Percentiles rank a stretch among this genome's conserved stretches.
These are phyloP conservation scores for Stipa capillata DNA, from an alignment of 176 grass and related monocot species.

Conservation along the genomic window DNA sequence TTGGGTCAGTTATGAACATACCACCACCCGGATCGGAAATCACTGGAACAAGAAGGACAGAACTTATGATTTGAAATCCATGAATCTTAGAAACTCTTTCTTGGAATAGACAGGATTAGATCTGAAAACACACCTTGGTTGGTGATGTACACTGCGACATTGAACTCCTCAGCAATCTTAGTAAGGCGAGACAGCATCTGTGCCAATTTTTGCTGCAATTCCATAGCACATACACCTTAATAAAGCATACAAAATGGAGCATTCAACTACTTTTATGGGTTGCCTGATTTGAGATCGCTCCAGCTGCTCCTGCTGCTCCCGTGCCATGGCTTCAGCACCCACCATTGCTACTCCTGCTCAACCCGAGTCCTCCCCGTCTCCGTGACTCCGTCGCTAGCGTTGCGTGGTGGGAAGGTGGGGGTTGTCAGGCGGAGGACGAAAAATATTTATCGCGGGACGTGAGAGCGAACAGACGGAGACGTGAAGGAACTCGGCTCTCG, in stretches of 20 bases:
- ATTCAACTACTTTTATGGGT: neutral
- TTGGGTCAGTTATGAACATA: constrained; percentile 83
- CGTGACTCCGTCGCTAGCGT: neutral
- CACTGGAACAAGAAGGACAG: constrained; percentile 37
- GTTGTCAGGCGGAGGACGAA: neutral
- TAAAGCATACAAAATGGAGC: constrained; percentile 1
- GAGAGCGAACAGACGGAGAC: neutral
- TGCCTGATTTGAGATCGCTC: neutral
- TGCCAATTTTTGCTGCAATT: constrained; percentile 82
- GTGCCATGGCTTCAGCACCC: neutral
- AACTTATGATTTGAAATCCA: neutral
- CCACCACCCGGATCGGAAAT: constrained; percentile 81
- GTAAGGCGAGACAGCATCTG: constrained; percentile 86
- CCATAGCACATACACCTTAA: neutral
- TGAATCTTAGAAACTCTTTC: neutral
- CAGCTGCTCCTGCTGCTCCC: constrained; percentile 4
- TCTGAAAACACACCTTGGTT: constrained; percentile 57
- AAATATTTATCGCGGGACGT: neutral
- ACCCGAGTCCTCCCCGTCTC: too few relatives aligned
- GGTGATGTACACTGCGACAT: constrained; percentile 94
- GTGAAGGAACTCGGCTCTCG: neutral
- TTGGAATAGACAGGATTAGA: neutral
- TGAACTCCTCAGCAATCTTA: constrained; percentile 94
- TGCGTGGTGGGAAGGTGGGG: neutral
- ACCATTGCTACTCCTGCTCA: too few relatives aligned